These are phyloP conservation scores for Plasmodium berghei DNA, from an alignment of 169 alveolate genomes.

Conservation along the genomic window DNA sequence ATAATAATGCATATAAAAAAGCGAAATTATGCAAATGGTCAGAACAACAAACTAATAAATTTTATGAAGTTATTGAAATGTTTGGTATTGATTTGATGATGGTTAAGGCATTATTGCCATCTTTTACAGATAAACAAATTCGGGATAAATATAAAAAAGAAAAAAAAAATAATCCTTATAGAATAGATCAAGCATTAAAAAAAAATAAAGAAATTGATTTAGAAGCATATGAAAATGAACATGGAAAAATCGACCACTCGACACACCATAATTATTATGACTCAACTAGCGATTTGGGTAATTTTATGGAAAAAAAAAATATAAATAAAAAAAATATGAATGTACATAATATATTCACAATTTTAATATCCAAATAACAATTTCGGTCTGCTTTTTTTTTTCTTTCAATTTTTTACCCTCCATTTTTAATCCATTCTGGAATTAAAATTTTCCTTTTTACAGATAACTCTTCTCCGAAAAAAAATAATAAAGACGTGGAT, in stretches of 20 bases:
- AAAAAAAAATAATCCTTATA: slow-evolving; percentile 80
- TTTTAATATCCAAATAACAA: background rate
- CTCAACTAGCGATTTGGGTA: slow-evolving; percentile 77
- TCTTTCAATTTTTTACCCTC: background rate
- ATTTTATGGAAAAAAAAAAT: background rate
- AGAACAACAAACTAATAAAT: slow-evolving; percentile 80
- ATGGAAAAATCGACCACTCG: slow-evolving; percentile 83
- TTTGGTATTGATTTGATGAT: slow-evolving; percentile 85
- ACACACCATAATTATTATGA: slow-evolving; percentile 78
- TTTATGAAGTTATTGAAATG: slow-evolving; percentile 83
- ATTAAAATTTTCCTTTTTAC: background rate
- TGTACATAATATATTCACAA: no score
- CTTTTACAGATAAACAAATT: slow-evolving; percentile 83
- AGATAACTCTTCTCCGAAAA: slow-evolving; percentile 15
- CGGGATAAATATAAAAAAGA: slow-evolving; percentile 84
- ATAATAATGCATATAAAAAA: slow-evolving; percentile 82
- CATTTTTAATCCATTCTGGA: background rate
- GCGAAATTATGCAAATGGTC: slow-evolving; percentile 82
- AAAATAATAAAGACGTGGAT: background rate
- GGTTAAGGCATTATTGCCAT: slow-evolving; percentile 83
- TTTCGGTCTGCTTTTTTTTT: background rate
- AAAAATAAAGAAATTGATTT: slow-evolving; percentile 77
- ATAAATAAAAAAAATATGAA: no score
- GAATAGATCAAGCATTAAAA: slow-evolving; percentile 78
- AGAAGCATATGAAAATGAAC: slow-evolving; percentile 80